Evolutionary conservation across 176 grass and related monocot genomes (phyloP), one percentile per base, ranked within the genome.

Genomic region (Otatea glauca): DNA sequence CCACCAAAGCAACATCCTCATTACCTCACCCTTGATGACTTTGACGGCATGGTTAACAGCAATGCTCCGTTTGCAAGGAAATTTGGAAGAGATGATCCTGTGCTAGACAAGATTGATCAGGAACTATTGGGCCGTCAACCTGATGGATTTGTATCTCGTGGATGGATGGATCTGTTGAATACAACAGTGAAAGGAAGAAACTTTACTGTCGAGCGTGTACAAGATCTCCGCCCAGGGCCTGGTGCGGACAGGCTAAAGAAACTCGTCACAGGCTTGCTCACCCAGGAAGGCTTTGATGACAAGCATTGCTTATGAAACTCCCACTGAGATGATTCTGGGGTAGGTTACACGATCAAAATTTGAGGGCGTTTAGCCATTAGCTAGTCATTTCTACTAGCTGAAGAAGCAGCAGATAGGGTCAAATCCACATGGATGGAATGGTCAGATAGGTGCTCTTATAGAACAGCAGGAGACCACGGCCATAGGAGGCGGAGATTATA

Each of bases 1-100:
- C 97, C 97, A 43, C 97, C 97, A 53, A 99, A 99, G 89, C 97
- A 99, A 65, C 97, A 96, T 55, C 97, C 97, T 37, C 97, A 99
- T 81, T 91, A 91, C 64, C 90, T 96, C 41, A 96, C 92, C 6
- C 45, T 94, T 2, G 54, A 84, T 66, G 91, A 99, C 79, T 94
- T 86, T 49, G 44, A 85, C 0, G 84, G 80, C 48, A 94, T 99
- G 97, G n/a, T 96, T 32, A 74, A 65, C 43, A 96, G 91, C 75
- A 94, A 99, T 51, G 88, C 97, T 29, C 97, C 93, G 45, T 99
- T 99, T 77, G 97, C 93, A 44, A 90, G 93, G 51, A 99, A 99
- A 76, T 96, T 99, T 68, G 83, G 91, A 25, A 88, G 92, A 81
- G 89, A 92, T 43, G 97, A 99, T 27, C 88, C 92, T 1, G 97